Conservation (phyloP, 2,329 filamentous ascomycete species). For the Falciphora oryzae region DNA sequence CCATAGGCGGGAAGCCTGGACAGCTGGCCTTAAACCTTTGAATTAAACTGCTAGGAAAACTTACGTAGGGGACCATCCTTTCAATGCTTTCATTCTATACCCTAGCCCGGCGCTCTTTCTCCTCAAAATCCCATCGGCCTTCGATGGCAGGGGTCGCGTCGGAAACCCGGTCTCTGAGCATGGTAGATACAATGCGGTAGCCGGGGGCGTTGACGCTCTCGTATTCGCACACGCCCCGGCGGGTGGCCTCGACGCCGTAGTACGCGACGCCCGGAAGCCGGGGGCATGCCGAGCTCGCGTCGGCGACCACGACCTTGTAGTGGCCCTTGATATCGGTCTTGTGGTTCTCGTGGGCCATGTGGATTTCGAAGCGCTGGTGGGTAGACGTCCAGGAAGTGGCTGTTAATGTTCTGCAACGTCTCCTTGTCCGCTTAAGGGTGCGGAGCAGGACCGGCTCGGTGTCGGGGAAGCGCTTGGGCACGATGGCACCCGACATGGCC, state of each 20-base stretch:
- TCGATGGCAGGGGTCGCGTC: conserved; percentile 49
- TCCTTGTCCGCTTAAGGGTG: conserved; percentile 69
- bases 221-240: conserved; percentile 69
- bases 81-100: too few relatives aligned
- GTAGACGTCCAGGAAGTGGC: conserved; percentile 65
- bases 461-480: conserved; percentile 62
- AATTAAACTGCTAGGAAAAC: too few relatives aligned
- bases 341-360: conserved; percentile 71
- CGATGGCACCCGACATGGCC: conserved; percentile 57
- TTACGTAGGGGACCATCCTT: too few relatives aligned
- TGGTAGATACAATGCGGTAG: conserved; percentile 47
- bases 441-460: conserved; percentile 62
- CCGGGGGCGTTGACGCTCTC: conserved; percentile 58
- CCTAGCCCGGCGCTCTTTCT: conserved; percentile 44
- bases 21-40: too few relatives aligned
- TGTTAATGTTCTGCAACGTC: conserved; percentile 68
- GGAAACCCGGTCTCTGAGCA: conserved; percentile 44
- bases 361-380: conserved; percentile 65
- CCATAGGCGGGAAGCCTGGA: too few relatives aligned
- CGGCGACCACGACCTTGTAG: conserved; percentile 59
- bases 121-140: conserved; percentile 55
- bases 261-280: conserved; percentile 63
- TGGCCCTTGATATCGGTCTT: conserved; percentile 62
- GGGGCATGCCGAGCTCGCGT: conserved; percentile 63
- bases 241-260: conserved; percentile 69